Evolutionary conservation across 176 grass and related monocot species (phyloP).

Genomic region (Bromus sterilis): DNA sequence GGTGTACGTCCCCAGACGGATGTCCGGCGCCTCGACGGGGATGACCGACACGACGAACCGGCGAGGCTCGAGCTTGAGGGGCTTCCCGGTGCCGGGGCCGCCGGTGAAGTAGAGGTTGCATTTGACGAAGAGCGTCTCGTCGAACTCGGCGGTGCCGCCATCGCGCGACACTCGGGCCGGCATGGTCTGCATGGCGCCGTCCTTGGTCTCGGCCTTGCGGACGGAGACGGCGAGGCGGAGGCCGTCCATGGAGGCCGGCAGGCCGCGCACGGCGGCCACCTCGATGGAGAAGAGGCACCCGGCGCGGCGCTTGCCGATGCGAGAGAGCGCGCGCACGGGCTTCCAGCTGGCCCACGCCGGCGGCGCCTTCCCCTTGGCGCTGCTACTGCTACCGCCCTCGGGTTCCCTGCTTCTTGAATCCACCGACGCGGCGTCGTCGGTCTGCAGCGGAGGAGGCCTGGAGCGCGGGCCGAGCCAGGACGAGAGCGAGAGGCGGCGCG

Average conservation of each 20-base stretch:
- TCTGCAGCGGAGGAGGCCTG: background rate
- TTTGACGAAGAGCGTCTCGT: slow-evolving; percentile 70
- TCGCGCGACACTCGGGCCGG: slow-evolving; percentile 34
- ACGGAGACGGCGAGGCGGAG: slow-evolving; percentile 62
- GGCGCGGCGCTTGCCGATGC: slow-evolving; percentile 56
- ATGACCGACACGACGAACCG: slow-evolving; percentile 52
- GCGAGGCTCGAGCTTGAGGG: slow-evolving; percentile 55
- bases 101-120: slow-evolving; percentile 74
- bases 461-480: background rate
- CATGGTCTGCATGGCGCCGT: slow-evolving; percentile 62
- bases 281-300: slow-evolving; percentile 75
- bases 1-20: slow-evolving; percentile 30
- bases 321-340: slow-evolving; percentile 66
- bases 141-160: slow-evolving; percentile 56
- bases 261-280: slow-evolving; percentile 32
- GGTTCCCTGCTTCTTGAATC: background rate
- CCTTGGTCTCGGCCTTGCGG: slow-evolving; percentile 60
- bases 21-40: slow-evolving; percentile 37
- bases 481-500: slow-evolving; percentile 19
- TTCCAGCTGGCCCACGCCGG: slow-evolving; percentile 53
- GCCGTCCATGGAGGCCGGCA: slow-evolving; percentile 47
- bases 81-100: slow-evolving; percentile 56
- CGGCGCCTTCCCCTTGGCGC: background rate
- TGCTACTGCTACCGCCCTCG: background rate
- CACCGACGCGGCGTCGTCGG: background rate